Evolutionary conservation across 2,329 filamentous ascomycete species (phyloP).

Genomic region (Alternaria triticimaculans): DNA sequence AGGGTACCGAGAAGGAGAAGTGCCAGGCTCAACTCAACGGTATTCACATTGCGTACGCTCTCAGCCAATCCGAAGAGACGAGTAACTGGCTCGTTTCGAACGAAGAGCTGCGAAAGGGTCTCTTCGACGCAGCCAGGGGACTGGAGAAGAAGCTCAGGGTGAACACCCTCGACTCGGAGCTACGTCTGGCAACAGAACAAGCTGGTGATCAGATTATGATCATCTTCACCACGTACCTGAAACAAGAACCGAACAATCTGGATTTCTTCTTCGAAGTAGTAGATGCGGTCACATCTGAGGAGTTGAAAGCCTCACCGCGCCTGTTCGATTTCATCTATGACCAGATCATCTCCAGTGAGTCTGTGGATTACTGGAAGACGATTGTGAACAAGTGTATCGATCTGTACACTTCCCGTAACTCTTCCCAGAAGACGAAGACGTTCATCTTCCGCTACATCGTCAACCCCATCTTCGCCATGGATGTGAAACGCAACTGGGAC

Average conservation of each 20-base stretch:
- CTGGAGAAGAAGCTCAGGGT: constrained; percentile 75
- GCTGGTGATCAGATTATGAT: constrained; percentile 86
- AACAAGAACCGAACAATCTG: constrained; percentile 74
- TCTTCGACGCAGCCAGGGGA: constrained; percentile 73
- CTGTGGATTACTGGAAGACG: constrained; percentile 83
- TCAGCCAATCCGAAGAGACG: constrained; percentile 70
- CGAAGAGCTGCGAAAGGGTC: constrained; percentile 63
- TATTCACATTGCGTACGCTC: constrained; percentile 81
- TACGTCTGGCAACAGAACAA: constrained; percentile 87
- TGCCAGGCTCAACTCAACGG: constrained; percentile 85
- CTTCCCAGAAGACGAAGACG: constrained; percentile 87
- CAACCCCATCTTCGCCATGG: constrained; percentile 96
- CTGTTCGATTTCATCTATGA: constrained; percentile 85
- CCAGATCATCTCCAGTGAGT: constrained; percentile 81
- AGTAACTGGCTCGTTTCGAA: constrained; percentile 70
- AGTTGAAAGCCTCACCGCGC: constrained; percentile 77
- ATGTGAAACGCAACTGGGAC: constrained; percentile 84
- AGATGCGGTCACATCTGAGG: constrained; percentile 80
- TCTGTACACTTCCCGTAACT: constrained; percentile 78
- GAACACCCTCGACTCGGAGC: constrained; percentile 71
- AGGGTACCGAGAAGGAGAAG: constrained; percentile 68
- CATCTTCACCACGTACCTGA: constrained; percentile 81
- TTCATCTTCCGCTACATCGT: constrained; percentile 91
- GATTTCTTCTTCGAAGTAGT: constrained; percentile 86
- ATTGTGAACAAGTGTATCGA: constrained; percentile 87